phyloP scores from a whole-genome alignment of 257 asterid species.

The Capsicum baccatum region DNA sequence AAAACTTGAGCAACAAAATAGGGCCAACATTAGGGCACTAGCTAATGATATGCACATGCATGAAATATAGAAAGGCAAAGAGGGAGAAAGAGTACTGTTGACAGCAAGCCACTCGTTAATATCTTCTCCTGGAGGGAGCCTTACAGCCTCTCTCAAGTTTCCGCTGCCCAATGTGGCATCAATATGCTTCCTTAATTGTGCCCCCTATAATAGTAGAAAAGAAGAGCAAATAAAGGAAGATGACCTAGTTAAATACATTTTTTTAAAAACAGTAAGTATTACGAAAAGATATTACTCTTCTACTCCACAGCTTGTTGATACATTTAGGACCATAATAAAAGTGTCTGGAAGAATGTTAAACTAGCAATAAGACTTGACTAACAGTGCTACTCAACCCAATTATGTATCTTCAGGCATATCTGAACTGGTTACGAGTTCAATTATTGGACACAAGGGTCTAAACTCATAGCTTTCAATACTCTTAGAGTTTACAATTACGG shows the following conservation, averaged over 20 bases:
- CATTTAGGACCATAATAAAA: neutral
- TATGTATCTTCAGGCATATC: neutral
- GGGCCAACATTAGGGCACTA: neutral
- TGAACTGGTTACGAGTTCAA: neutral
- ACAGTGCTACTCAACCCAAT: neutral
- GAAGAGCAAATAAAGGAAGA: conserved; percentile 1
- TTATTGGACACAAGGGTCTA: neutral
- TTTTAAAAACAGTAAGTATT: neutral
- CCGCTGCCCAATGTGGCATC: conserved; percentile 97
- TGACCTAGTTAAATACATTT: neutral
- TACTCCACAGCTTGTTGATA: conserved; percentile 10
- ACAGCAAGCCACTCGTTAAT: conserved; percentile 94
- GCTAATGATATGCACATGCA: neutral
- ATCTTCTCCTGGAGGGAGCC: conserved; percentile 96
- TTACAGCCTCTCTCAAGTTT: conserved; percentile 91
- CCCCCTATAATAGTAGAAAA: conserved; percentile 62
- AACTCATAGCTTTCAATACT: conserved; percentile 19
- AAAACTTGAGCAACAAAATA: conserved; percentile 18
- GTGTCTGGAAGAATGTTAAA: neutral
- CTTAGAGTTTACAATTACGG: neutral
- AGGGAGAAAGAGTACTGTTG: conserved; percentile 63
- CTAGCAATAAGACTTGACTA: conserved; percentile 8
- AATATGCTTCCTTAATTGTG: conserved; percentile 84
- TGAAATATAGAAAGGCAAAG: conserved; percentile 28
- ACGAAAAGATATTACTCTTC: neutral